Percentiles rank a stretch among this genome's conserved stretches.
phyloP scores from a whole-genome alignment of 2,329 filamentous ascomycete species.

The Aspergillus nomiae region DNA sequence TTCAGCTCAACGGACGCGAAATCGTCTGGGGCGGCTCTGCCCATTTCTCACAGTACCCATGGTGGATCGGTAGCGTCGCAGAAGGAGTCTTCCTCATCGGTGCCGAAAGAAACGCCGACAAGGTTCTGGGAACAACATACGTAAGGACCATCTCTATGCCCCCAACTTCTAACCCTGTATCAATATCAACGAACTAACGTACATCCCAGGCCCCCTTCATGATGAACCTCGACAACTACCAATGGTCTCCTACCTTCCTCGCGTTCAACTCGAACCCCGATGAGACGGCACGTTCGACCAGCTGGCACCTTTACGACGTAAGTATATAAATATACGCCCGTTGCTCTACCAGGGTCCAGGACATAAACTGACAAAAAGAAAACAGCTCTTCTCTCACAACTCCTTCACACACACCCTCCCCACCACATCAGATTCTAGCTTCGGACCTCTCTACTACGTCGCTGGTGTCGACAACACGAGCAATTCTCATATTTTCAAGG shows the following conservation, averaged over 20 bases:
- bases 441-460: conserved; percentile 49
- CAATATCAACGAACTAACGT: background rate
- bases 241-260: conserved; percentile 34
- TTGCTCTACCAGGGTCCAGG: conserved; percentile 10
- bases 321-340: conserved; percentile 3
- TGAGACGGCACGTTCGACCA: conserved; percentile 31
- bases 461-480: conserved; percentile 44
- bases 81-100: conserved; percentile 68
- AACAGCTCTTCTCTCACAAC: conserved; percentile 44
- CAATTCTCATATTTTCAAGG: conserved; percentile 47
- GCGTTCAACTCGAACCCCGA: conserved; percentile 32
- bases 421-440: conserved; percentile 38
- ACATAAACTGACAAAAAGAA: conserved; percentile 26
- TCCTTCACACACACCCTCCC: conserved; percentile 51
- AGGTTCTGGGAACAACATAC: conserved; percentile 31
- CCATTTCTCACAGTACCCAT: conserved; percentile 51
- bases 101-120: conserved; percentile 60
- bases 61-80: conserved; percentile 63
- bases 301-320: conserved; percentile 33
- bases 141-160: conserved; percentile 14
- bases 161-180: background rate
- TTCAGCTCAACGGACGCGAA: conserved; percentile 46
- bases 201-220: conserved; percentile 28
- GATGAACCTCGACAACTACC: conserved; percentile 30
- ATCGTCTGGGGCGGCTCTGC: conserved; percentile 50